These are phyloP conservation scores for Fusarium oxysporum DNA, from an alignment of 2,329 filamentous ascomycete genomes.

Conservation along the genomic window DNA sequence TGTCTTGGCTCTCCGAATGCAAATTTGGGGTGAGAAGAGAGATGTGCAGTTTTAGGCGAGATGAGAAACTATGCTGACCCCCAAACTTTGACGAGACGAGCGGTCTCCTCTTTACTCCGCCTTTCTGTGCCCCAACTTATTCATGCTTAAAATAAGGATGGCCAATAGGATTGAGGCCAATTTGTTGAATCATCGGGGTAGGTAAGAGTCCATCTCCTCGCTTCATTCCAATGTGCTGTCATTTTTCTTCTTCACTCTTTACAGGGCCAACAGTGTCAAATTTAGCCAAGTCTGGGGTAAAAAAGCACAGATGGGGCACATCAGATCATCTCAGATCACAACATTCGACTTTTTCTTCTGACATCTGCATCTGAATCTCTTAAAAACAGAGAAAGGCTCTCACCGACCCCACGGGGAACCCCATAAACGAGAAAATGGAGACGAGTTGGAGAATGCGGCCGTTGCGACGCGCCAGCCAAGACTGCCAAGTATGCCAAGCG, in stretches of 20 bases:
- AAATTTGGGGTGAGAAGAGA: not conserved
- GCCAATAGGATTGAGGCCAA: not conserved
- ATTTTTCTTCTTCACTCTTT: too few species aligned
- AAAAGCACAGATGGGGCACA: slow-evolving; percentile 10
- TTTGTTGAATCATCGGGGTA: not conserved
- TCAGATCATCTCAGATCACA: slow-evolving; percentile 30
- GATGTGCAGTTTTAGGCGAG: not conserved
- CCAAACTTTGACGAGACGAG: not conserved
- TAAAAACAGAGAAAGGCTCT: too few species aligned
- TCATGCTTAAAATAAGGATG: slow-evolving; percentile 26
- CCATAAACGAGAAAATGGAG: not conserved
- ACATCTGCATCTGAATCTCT: not conserved
- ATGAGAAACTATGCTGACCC: not conserved
- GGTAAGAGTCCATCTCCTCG: not conserved
- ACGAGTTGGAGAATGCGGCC: slow-evolving; percentile 24
- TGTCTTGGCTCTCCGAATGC: slow-evolving; percentile 1
- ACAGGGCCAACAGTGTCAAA: too few species aligned
- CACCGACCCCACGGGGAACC: slow-evolving; percentile 32
- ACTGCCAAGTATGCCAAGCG: slow-evolving; percentile 10
- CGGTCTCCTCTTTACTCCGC: slow-evolving; percentile 9
- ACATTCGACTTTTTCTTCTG: not conserved
- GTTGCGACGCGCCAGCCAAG: slow-evolving; percentile 25
- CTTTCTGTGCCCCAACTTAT: slow-evolving; percentile 11
- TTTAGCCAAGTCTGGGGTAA: not conserved
- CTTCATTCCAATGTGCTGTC: not conserved